phyloP scores from a whole-genome alignment of 768 basidiomycete genomes.

The Russula ochroleuca region DNA sequence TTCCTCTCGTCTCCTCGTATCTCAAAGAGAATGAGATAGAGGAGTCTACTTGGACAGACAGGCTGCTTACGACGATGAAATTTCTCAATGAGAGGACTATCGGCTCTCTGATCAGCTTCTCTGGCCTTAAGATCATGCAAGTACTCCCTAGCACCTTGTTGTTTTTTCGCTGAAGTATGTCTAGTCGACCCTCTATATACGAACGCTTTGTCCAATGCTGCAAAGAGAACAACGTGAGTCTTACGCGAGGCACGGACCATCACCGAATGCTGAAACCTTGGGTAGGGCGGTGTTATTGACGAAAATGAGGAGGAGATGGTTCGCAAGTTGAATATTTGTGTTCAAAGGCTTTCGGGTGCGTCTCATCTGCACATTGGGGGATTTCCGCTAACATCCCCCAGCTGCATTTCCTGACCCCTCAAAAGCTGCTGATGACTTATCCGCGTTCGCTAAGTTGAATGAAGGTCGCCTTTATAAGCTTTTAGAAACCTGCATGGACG shows the following conservation, averaged over 20 bases:
- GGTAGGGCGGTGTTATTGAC: slow-evolving; percentile 86
- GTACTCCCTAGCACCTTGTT: slow-evolving; percentile 31
- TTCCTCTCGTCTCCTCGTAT: slow-evolving; percentile 64
- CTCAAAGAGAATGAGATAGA: slow-evolving; percentile 56
- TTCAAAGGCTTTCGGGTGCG: slow-evolving; percentile 60
- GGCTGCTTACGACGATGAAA: slow-evolving; percentile 67
- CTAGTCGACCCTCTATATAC: slow-evolving; percentile 64
- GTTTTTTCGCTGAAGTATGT: slow-evolving; percentile 6
- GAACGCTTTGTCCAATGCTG: slow-evolving; percentile 70
- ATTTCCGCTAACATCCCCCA: slow-evolving; percentile 29
- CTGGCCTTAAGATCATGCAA: slow-evolving; percentile 60
- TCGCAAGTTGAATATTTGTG: slow-evolving; percentile 49
- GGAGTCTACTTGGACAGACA: slow-evolving; percentile 82
- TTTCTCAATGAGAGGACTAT: slow-evolving; percentile 57
- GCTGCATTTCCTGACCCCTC: slow-evolving; percentile 60
- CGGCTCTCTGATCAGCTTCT: slow-evolving; percentile 54
- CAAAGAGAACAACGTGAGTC: slow-evolving; percentile 78
- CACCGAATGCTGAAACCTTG: slow-evolving; percentile 11
- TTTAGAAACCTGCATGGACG: slow-evolving; percentile 74
- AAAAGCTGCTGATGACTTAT: slow-evolving; percentile 74
- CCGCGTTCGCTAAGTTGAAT: slow-evolving; percentile 80
- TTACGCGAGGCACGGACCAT: slow-evolving; percentile 3
- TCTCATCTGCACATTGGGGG: slow-evolving; percentile 13
- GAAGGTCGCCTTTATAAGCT: slow-evolving; percentile 83
- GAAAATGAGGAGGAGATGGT: slow-evolving; percentile 65